These are phyloP conservation scores for Kurtzmaniella natalensis DNA, from an alignment of 1,139 yeast genomes.

Conservation along the genomic window DNA sequence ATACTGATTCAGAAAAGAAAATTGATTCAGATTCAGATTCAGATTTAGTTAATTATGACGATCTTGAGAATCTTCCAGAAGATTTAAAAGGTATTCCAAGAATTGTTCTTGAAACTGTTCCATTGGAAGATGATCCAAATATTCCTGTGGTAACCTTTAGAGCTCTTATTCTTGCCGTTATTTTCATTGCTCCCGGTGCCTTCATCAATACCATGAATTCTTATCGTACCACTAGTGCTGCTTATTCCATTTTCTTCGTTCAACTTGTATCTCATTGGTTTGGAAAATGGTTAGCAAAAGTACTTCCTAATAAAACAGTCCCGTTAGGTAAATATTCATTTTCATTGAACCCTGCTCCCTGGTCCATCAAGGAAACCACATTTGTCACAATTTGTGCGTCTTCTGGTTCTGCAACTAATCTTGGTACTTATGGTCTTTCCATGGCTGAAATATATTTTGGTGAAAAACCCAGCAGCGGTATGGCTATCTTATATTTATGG, in stretches of 20 bases:
- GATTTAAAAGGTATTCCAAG: slow-evolving; percentile 22
- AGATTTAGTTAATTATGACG: slow-evolving; percentile 1
- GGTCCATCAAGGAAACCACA: slow-evolving; percentile 44
- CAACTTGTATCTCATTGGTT: slow-evolving; percentile 41
- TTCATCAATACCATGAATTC: slow-evolving; percentile 46
- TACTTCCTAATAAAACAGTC: slow-evolving; percentile 24
- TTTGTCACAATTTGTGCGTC: slow-evolving; percentile 42
- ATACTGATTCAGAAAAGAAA: no score
- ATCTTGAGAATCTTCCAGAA: slow-evolving; percentile 10
- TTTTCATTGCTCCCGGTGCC: slow-evolving; percentile 45
- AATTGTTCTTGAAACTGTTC: slow-evolving; percentile 29
- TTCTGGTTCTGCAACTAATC: slow-evolving; percentile 45
- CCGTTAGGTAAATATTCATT: slow-evolving; percentile 15
- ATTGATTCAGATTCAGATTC: no score
- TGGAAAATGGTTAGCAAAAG: slow-evolving; percentile 35
- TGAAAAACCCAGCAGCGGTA: slow-evolving; percentile 23
- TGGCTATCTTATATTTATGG: slow-evolving; percentile 39
- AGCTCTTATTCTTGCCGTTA: slow-evolving; percentile 31
- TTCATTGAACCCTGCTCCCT: slow-evolving; percentile 41
- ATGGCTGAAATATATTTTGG: slow-evolving; percentile 37
- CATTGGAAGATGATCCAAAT: slow-evolving; percentile 32
- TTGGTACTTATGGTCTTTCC: slow-evolving; percentile 38
- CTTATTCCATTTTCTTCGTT: slow-evolving; percentile 43
- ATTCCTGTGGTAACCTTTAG: slow-evolving; percentile 39
- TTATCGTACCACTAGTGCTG: slow-evolving; percentile 43